Evolutionary conservation across 2,329 filamentous ascomycete genomes (phyloP).

Genomic region (Arthrinium phaeospermum): DNA sequence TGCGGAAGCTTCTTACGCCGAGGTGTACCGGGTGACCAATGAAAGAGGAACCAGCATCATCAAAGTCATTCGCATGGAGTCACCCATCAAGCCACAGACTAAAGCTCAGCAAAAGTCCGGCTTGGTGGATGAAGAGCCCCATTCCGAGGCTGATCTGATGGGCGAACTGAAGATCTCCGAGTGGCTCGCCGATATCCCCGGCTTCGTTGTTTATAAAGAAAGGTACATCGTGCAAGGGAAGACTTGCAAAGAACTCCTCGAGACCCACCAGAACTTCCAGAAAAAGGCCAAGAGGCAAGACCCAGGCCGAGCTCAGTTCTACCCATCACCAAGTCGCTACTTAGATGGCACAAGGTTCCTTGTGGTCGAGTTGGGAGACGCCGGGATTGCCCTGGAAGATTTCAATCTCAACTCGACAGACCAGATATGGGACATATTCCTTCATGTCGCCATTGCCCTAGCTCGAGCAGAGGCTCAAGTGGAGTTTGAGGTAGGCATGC

Average conservation of each 20-base stretch:
- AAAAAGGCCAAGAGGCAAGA: conserved; percentile 60
- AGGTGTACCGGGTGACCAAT: conserved; percentile 68
- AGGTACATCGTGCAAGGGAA: conserved; percentile 64
- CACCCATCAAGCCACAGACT: conserved; percentile 63
- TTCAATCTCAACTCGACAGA: conserved; percentile 53
- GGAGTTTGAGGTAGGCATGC: conserved; percentile 62
- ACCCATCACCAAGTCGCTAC: conserved; percentile 66
- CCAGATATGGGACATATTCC: conserved; percentile 68
- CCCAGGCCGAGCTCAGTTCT: conserved; percentile 63
- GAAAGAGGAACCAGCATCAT: conserved; percentile 66
- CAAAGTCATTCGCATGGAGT: conserved; percentile 66
- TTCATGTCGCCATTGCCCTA: conserved; percentile 64
- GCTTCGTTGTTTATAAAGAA: conserved; percentile 71
- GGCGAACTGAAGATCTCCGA: conserved; percentile 69
- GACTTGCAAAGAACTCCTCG: conserved; percentile 57
- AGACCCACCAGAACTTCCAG: conserved; percentile 66
- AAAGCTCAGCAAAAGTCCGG: conserved; percentile 59
- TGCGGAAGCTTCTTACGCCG: conserved; percentile 69
- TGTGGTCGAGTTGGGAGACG: conserved; percentile 68
- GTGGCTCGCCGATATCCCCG: conserved; percentile 66
- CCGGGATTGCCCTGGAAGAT: conserved; percentile 65
- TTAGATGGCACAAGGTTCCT: conserved; percentile 63
- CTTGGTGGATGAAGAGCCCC: conserved; percentile 64
- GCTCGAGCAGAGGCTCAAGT: conserved; percentile 63
- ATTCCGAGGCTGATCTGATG: conserved; percentile 57